Conservation (phyloP, 2,329 filamentous ascomycete species). For the Penicillium oxalicum region DNA sequence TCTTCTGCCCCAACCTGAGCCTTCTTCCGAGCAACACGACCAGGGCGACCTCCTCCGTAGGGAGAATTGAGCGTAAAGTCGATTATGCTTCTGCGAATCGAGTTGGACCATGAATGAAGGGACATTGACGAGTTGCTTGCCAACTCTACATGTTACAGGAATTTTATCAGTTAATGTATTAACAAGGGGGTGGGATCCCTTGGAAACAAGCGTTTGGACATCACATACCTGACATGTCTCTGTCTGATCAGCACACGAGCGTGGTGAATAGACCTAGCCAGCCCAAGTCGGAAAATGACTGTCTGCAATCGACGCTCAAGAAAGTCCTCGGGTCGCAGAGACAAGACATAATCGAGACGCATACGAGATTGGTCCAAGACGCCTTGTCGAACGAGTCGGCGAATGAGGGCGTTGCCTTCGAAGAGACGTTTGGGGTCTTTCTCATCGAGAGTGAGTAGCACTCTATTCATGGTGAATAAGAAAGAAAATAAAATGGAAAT, state of each 20-base stretch:
- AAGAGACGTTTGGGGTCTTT: conserved; percentile 1
- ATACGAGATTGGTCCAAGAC: neutral
- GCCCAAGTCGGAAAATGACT: neutral
- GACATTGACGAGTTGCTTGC: neutral
- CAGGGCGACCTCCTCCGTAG: neutral
- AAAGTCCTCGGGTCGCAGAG: neutral
- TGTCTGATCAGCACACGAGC: neutral
- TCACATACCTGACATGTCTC: neutral
- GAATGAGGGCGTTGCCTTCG: neutral
- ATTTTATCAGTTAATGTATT: too few species aligned
- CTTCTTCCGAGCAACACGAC: neutral
- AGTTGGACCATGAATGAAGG: neutral
- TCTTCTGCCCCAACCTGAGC: neutral
- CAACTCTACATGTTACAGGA: neutral
- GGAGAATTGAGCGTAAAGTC: conserved; percentile 1
- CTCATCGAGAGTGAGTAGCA: neutral
- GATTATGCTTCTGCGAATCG: neutral
- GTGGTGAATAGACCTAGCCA: neutral
- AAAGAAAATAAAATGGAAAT: too few species aligned
- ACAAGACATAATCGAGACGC: neutral
- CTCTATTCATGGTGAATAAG: neutral
- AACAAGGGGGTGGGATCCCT: too few species aligned
- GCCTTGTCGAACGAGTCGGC: neutral
- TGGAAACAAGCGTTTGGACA: neutral
- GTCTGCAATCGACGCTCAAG: neutral